These are phyloP conservation scores for Penicillium cataractarum DNA, from an alignment of 495 filamentous ascomycete species.

Conservation along the genomic window DNA sequence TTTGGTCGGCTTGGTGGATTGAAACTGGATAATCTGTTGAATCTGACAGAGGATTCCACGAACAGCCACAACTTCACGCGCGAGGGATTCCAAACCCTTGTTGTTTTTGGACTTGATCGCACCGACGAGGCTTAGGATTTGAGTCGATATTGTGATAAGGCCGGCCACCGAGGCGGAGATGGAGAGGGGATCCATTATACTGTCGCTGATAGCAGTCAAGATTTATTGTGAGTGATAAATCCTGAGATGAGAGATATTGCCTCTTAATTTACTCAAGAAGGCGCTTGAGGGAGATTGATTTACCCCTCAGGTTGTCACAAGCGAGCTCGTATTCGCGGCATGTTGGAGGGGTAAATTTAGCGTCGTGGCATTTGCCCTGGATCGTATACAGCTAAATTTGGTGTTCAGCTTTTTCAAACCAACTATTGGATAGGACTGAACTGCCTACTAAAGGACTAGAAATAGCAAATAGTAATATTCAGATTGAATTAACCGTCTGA, in stretches of 20 bases:
- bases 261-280: neutral
- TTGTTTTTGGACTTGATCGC: constrained; percentile 15
- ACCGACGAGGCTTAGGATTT: constrained; percentile 4
- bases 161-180: constrained; percentile 12
- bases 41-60: constrained; percentile 15
- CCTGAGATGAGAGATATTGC: neutral
- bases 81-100: constrained; percentile 4
- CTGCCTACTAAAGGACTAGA: neutral
- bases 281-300: neutral
- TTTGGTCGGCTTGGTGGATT: constrained; percentile 10
- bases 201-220: neutral
- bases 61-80: constrained; percentile 4
- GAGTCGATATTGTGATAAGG: constrained; percentile 14
- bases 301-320: neutral
- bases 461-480: neutral
- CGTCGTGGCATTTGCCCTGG: neutral
- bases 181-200: constrained; percentile 12
- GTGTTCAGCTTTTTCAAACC: neutral
- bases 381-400: neutral
- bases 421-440: neutral
- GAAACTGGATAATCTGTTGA: constrained; percentile 13
- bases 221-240: neutral
- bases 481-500: neutral
- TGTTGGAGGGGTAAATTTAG: constrained; percentile 4
- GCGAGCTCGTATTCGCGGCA: constrained; percentile 7